A percentile compares a stretch with the other conserved stretches of the same genome.
Conservation (phyloP, 116 monocot genomes). For the Iris pallida region DNA sequence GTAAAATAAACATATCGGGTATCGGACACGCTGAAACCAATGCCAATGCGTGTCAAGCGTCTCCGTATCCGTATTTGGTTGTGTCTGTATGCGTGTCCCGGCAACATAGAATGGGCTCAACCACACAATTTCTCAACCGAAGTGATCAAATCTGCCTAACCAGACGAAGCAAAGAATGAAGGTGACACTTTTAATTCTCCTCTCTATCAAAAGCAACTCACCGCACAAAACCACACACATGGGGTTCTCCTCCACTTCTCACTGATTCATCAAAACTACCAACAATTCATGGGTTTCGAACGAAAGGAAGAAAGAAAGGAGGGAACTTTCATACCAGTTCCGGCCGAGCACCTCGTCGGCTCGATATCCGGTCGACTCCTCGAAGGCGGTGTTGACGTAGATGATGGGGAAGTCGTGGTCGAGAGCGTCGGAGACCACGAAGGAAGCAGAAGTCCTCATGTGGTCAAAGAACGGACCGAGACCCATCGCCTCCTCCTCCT, state of each 20-base stretch:
- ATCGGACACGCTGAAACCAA: no score
- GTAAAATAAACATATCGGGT: no score
- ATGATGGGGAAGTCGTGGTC: constrained; percentile 80
- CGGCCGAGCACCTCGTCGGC: constrained; percentile 84
- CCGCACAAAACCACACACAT: background rate
- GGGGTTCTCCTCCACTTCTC: background rate
- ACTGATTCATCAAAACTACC: background rate
- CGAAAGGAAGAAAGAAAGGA: background rate
- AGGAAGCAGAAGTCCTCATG: constrained; percentile 30
- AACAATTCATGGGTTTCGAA: background rate
- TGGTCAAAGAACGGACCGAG: constrained; percentile 23
- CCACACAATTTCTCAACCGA: no score
- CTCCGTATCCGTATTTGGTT: no score
- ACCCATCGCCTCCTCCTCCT: constrained; percentile 22
- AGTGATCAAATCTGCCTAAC: background rate
- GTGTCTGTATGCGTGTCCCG: no score
- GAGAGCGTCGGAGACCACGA: constrained; percentile 72
- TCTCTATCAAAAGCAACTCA: background rate
- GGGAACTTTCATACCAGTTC: constrained; percentile 54
- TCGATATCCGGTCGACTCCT: constrained; percentile 68
- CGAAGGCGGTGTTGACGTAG: constrained; percentile 84
- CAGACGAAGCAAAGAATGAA: background rate
- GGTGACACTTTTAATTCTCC: background rate
- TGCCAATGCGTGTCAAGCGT: no score
- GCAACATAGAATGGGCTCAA: no score